A percentile compares a stretch with the other conserved stretches of the same genome.
Evolutionary conservation across 2,329 filamentous ascomycete species (phyloP).

Genomic region (Calonectria crousiana): DNA sequence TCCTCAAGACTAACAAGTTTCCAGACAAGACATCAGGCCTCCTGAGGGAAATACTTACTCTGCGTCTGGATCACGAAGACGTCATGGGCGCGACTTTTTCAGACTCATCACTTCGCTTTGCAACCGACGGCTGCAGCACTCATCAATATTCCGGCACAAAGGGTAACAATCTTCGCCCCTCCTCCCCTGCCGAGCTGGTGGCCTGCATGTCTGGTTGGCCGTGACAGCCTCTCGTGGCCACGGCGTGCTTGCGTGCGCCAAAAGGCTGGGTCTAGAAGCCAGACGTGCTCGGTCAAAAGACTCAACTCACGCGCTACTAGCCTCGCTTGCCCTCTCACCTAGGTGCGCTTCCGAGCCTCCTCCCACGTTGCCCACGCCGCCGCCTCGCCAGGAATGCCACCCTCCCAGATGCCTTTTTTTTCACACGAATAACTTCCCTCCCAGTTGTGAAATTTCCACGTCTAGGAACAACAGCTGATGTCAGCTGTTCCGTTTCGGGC

Average conservation of each 20-base stretch:
- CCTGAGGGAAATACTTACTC: background rate
- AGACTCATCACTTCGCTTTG: slow-evolving; percentile 15
- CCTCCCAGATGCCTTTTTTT: background rate
- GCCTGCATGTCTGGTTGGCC: slow-evolving; percentile 13
- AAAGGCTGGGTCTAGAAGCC: background rate
- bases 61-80: background rate
- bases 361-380: slow-evolving; percentile 12
- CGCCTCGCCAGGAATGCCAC: background rate
- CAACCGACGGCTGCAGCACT: background rate
- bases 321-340: slow-evolving; percentile 7
- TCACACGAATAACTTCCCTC: background rate
- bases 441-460: slow-evolving; percentile 1
- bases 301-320: slow-evolving; percentile 10
- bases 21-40: background rate
- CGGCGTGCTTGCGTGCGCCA: background rate
- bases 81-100: slow-evolving; percentile 13
- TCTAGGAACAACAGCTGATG: slow-evolving; percentile 18
- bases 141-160: slow-evolving; percentile 9
- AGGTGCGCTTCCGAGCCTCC: slow-evolving; percentile 3
- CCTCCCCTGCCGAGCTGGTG: background rate
- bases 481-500: slow-evolving; percentile 24
- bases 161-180: slow-evolving; percentile 11
- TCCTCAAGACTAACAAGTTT: background rate
- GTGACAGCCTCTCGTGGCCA: background rate
- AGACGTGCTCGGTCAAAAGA: slow-evolving; percentile 17